Conservation (phyloP, 2,329 filamentous ascomycete species). For the Paramyrothecium sp. region DNA sequence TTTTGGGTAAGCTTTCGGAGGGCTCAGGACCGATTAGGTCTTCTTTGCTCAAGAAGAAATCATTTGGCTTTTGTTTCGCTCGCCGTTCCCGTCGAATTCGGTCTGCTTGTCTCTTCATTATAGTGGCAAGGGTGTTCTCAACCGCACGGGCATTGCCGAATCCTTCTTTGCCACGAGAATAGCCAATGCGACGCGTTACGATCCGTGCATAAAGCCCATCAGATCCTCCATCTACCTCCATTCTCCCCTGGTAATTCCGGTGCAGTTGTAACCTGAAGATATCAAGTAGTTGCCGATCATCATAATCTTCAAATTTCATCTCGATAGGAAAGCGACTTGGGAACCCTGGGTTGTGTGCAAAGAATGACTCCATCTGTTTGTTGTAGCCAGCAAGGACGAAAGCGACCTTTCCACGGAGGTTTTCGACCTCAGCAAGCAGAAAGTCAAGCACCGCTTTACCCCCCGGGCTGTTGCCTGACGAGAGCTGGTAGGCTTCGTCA, state of each 20-base stretch:
- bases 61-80: constrained; percentile 42
- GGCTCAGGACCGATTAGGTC: constrained; percentile 73
- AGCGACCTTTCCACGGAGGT: constrained; percentile 65
- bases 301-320: constrained; percentile 69
- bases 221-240: constrained; percentile 59
- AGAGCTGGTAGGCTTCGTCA: constrained; percentile 76
- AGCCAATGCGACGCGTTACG: constrained; percentile 58
- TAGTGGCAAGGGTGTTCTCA: constrained; percentile 56
- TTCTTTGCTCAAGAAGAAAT: constrained; percentile 59
- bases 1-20: constrained; percentile 46
- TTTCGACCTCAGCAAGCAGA: constrained; percentile 71
- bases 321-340: constrained; percentile 65
- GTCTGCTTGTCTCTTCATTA: constrained; percentile 57
- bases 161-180: constrained; percentile 60
- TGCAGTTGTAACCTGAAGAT: constrained; percentile 59
- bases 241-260: constrained; percentile 49
- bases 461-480: constrained; percentile 53
- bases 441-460: constrained; percentile 67
- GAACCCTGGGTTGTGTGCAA: constrained; percentile 70
- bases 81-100: constrained; percentile 50
- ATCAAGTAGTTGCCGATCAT: constrained; percentile 58
- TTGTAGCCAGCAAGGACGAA: constrained; percentile 74
- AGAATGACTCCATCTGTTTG: constrained; percentile 75
- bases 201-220: constrained; percentile 65
- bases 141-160: constrained; percentile 73